phyloP scores from a whole-genome alignment of 495 filamentous ascomycete species.

The Barbatosphaeria neglecta region DNA sequence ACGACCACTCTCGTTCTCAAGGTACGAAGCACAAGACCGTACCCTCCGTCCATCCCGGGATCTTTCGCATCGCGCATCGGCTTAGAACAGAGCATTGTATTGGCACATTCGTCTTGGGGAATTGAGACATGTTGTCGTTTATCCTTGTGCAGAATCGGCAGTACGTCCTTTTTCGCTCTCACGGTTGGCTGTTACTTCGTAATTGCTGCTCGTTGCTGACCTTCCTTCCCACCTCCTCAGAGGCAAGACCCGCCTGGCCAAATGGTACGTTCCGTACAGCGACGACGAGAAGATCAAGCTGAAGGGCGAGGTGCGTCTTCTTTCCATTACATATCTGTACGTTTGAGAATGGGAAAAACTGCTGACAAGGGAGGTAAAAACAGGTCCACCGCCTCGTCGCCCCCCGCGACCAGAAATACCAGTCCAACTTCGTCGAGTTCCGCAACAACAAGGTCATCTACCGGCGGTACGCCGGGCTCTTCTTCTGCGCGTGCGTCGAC shows the following conservation, averaged over 20 bases:
- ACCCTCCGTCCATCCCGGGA: not conserved
- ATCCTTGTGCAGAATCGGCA: conserved; percentile 96
- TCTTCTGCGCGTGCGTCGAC: conserved; percentile 98
- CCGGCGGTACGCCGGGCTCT: conserved; percentile 89
- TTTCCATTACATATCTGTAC: not conserved
- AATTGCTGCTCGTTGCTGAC: too few species aligned
- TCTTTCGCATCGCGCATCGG: not conserved
- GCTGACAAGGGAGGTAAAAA: not conserved
- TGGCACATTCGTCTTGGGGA: too few species aligned
- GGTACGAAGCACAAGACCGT: too few species aligned
- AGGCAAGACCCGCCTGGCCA: conserved; percentile 95
- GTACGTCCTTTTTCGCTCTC: conserved; percentile 28
- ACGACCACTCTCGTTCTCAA: too few species aligned
- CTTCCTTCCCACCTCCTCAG: conserved; percentile 30
- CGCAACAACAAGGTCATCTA: conserved; percentile 90
- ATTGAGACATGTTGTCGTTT: conserved; percentile 83
- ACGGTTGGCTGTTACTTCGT: too few species aligned
- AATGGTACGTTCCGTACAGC: conserved; percentile 97
- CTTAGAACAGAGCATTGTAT: too few species aligned
- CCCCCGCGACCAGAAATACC: conserved; percentile 96
- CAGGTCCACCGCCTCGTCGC: conserved; percentile 95
- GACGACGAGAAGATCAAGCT: conserved; percentile 95
- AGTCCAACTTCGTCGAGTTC: conserved; percentile 98
- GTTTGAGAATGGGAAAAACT: not conserved
- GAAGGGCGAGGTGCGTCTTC: conserved; percentile 61